Evolutionary conservation across 164 flowering plant genomes (phyloP), one percentile per base, ranked within the genome.

Genomic region (Protea cynaroides): DNA sequence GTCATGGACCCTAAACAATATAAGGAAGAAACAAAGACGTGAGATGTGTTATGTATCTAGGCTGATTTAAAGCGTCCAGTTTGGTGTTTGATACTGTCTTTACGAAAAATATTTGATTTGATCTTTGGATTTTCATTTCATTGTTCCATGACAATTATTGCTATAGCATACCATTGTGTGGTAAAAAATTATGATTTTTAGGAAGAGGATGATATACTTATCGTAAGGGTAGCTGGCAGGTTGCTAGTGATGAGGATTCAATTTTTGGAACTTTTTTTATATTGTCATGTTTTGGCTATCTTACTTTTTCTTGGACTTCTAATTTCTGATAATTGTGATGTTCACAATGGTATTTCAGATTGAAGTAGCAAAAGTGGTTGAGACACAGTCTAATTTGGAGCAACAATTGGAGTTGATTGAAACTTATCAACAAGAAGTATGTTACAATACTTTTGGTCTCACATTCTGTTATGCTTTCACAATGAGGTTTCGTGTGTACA

Each of bases 331-430:
- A 24, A 40, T 56, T 71, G 14, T 18, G 49, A 18, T 18, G 54
- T 68, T 34, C 46, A 43, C 59, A 13, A n/a, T 23, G 38, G 55
- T 43, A 18, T 29, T 36, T 58, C 76, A 89, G 97, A 83, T 80
- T 76, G 97, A 92, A 75, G 97, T 95, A 67, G 96, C 97, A 24
- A 88, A 89, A 74, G 97, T 94, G 69, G 96, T 95, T 65, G 97
- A 91, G 73, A 83, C 90, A 7, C 99, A 94, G 78, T 60, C 84
- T 38, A 76, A 65, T 62, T 76, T 94, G 81, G 99, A 94, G 76
- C 76, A 88, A 62, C 89, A 86, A 54, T 79, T 95, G 67, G 97
- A 92, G 78, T 78, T 95, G 57, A 85, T 92, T 71, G 99, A 95
- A 77, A 95, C 99, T 73, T 97, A 95, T 76, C 97, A 92, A 66